phyloP scores from a whole-genome alignment of 2,329 filamentous ascomycete genomes.

The Scopulariopsis brevicaulis region DNA sequence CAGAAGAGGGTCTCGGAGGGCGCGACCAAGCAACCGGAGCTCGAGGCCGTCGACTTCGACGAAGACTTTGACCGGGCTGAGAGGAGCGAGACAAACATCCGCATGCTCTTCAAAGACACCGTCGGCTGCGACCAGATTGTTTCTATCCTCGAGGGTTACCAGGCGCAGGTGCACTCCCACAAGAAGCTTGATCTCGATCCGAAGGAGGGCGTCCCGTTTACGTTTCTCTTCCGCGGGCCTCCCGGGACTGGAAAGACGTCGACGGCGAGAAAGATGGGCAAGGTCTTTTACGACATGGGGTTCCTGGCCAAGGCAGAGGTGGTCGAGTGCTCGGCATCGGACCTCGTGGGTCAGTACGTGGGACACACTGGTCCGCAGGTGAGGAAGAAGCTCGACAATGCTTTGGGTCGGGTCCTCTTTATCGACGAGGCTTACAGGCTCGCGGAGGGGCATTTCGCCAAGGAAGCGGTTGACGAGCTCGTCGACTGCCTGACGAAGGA shows the following conservation, averaged over 20 bases:
- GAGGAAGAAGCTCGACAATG: constrained; percentile 41
- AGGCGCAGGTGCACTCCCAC: constrained; percentile 24
- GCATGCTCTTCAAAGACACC: constrained; percentile 42
- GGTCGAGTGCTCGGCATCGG: constrained; percentile 53
- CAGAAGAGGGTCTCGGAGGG: constrained; percentile 32
- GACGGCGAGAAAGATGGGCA: constrained; percentile 61
- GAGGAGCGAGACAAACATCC: constrained; percentile 31
- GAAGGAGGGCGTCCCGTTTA: constrained; percentile 49
- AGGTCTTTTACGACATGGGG: constrained; percentile 66
- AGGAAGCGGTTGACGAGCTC: constrained; percentile 43
- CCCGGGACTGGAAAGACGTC: constrained; percentile 66
- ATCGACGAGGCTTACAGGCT: constrained; percentile 65
- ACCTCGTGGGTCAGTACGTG: constrained; percentile 56
- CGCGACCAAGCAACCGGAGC: constrained; percentile 30
- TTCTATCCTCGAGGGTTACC: constrained; percentile 39
- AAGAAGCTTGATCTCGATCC: constrained; percentile 20
- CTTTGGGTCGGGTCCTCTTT: constrained; percentile 55
- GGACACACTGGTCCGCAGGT: constrained; percentile 59
- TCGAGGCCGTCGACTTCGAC: constrained; percentile 67
- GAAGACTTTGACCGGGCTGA: constrained; percentile 47
- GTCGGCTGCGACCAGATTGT: constrained; percentile 48
- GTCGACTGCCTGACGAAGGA: constrained; percentile 42
- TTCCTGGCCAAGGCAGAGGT: constrained; percentile 50
- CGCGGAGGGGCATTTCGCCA: constrained; percentile 40
- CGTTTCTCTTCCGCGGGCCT: constrained; percentile 55